Evolutionary conservation across 352 stramenopile genomes (phyloP).

Genomic region (Phytopythium helicoides): DNA sequence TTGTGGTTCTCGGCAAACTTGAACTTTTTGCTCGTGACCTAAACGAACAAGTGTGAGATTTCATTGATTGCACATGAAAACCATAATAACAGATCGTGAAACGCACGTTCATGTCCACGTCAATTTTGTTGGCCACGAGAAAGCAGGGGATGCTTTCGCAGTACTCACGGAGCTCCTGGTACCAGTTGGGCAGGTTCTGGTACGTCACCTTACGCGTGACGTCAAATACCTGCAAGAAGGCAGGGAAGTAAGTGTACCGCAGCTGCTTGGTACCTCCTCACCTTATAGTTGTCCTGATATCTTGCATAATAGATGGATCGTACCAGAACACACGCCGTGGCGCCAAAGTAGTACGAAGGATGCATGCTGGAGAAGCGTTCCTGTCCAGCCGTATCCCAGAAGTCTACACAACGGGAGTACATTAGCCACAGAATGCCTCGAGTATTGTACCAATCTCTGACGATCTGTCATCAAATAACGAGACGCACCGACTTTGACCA

Average conservation of each 20-base stretch:
- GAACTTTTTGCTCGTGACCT: constrained; percentile 96
- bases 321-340: constrained; percentile 92
- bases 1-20: constrained; percentile 94
- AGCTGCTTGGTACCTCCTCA: too few relatives aligned
- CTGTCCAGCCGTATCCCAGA: constrained; percentile 96
- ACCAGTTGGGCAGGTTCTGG: constrained; percentile 91
- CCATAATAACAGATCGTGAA: too few relatives aligned
- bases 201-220: constrained; percentile 95
- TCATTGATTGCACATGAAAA: not conserved
- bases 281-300: too few relatives aligned
- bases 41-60: not conserved
- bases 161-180: constrained; percentile 91
- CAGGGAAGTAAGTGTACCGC: not conserved
- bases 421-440: too few relatives aligned
- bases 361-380: constrained; percentile 96
- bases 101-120: constrained; percentile 90
- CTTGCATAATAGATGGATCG: too few relatives aligned
- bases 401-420: constrained; percentile 48
- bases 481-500: constrained; percentile 60
- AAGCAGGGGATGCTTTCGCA: constrained; percentile 93
- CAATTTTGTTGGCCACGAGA: constrained; percentile 97
- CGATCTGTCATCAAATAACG: not conserved
- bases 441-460: too few relatives aligned
- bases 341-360: constrained; percentile 94
- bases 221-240: constrained; percentile 84